Evolutionary conservation across 495 filamentous ascomycete species (phyloP).

Genomic region (Penicillium odoratum): DNA sequence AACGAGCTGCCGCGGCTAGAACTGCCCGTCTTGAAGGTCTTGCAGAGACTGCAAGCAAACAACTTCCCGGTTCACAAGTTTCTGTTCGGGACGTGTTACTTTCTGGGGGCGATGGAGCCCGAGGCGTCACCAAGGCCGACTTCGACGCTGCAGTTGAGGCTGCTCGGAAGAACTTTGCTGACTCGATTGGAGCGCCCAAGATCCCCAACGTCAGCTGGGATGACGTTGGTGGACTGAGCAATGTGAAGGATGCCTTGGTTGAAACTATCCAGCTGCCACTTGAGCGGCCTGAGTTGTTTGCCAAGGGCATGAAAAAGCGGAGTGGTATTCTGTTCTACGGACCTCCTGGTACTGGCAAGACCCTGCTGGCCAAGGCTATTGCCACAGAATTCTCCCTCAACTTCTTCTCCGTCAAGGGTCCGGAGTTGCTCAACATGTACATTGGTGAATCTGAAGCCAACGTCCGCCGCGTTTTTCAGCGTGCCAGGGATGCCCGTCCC

Average conservation of each 20-base stretch:
- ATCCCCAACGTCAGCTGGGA: constrained; percentile 97
- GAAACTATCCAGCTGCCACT: constrained; percentile 96
- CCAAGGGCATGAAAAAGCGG: constrained; percentile 98
- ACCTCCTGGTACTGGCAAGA: constrained; percentile 96
- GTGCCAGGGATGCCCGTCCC: constrained; percentile 89
- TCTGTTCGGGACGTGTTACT: constrained; percentile 79
- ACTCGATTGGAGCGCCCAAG: constrained; percentile 95
- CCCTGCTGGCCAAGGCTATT: constrained; percentile 93
- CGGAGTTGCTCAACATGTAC: constrained; percentile 98
- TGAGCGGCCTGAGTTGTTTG: constrained; percentile 90
- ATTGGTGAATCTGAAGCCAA: constrained; percentile 99
- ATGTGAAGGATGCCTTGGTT: constrained; percentile 93
- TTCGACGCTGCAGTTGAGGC: constrained; percentile 90
- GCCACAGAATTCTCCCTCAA: constrained; percentile 98
- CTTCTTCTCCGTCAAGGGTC: constrained; percentile 98
- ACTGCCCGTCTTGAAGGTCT: constrained; percentile 70
- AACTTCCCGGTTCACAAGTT: constrained; percentile 42
- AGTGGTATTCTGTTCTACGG: constrained; percentile 98
- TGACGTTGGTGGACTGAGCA: constrained; percentile 89
- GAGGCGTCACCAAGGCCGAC: constrained; percentile 79
- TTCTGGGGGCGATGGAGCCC: constrained; percentile 79
- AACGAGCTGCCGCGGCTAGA: constrained; percentile 77
- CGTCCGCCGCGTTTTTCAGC: constrained; percentile 92
- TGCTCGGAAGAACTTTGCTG: constrained; percentile 94
- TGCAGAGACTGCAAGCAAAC: constrained; percentile 45